A percentile compares a stretch with the other conserved stretches of the same genome.
phyloP scores from a whole-genome alignment of 495 filamentous ascomycete species.

The Ascobolus immersus region DNA sequence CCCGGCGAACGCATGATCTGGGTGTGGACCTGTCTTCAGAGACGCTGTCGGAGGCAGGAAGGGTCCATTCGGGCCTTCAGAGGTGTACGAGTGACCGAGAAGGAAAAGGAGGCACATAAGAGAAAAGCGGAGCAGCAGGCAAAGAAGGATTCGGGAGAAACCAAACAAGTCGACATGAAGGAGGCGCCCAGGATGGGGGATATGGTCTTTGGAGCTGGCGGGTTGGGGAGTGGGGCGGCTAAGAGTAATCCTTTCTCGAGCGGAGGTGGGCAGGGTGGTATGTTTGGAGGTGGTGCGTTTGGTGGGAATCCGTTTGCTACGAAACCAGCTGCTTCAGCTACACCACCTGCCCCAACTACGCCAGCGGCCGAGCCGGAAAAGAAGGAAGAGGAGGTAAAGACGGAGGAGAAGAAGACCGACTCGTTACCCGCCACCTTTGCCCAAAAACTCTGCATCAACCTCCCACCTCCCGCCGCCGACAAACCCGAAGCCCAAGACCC shows the following conservation, averaged over 20 bases:
- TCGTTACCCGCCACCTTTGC: slow-evolving; percentile 18
- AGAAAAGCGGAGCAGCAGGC: slow-evolving; percentile 11
- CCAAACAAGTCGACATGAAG: slow-evolving; percentile 12
- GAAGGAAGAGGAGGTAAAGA: too few relatives aligned
- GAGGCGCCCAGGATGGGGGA: slow-evolving; percentile 18
- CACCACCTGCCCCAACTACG: slow-evolving; percentile 18
- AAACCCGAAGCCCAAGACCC: slow-evolving; percentile 15
- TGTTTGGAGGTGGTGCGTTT: not conserved
- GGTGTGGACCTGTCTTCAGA: slow-evolving; percentile 51
- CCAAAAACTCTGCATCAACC: slow-evolving; percentile 29
- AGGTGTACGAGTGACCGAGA: slow-evolving; percentile 27
- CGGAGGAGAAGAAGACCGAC: slow-evolving; percentile 7
- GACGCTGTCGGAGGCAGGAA: slow-evolving; percentile 56
- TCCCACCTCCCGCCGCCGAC: slow-evolving; percentile 20
- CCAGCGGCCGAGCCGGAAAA: too few relatives aligned
- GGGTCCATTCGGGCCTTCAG: slow-evolving; percentile 53
- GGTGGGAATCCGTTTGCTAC: slow-evolving; percentile 24
- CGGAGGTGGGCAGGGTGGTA: not conserved
- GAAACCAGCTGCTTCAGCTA: slow-evolving; percentile 23
- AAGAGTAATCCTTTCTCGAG: slow-evolving; percentile 11
- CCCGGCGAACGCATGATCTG: slow-evolving; percentile 69
- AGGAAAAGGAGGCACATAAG: slow-evolving; percentile 10
- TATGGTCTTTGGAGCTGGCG: slow-evolving; percentile 28
- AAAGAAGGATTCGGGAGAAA: slow-evolving; percentile 19
- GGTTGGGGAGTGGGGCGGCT: not conserved